Base-by-base conservation (phyloP, 2,329 filamentous ascomycete species). In the Cladorrhinum sp. region DNA sequence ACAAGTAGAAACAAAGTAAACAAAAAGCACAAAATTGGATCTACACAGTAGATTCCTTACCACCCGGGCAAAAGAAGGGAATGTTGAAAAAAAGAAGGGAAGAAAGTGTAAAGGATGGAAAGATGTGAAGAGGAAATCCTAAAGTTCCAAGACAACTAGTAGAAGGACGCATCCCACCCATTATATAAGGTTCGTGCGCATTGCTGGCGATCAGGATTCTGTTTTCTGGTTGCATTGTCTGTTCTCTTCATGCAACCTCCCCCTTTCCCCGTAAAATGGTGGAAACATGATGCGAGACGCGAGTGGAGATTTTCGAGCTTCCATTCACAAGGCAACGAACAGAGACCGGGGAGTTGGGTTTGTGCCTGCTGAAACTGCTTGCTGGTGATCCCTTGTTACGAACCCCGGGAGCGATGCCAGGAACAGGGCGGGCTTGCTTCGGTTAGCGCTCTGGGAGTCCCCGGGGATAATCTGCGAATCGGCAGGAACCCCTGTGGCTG, bases 381-480 rank as follows among this genome's bases (percentile, higher is more conserved):
- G 24, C 23, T 32, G 57, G 41, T 24, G 57, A 59, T 59, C 57
- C 13, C n/a, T 20, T 55, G 57, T 59, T 59, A 54, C 57, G 41
- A 25, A 32, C 32, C 50, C 57, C 41, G 41, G 41, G n/a, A 45
- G 5, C 6, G 10, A 3, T 20, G 16, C 41, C 20, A n/a, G 41
- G 41, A 45, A 36, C 32, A 36, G 12, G 41, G 41, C 20, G n/a
- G 41, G 41, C 41, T 36, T 45, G 41, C 18, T 9, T 45, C 41
- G 41, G 16, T 18, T 18, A 45, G 41, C 41, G 41, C 41, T 45
- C 13, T 32, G 29, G 29, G 36, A 5, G 16, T n/a, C 5, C 36
- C 9, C 9, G 36, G 8, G 7, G 41, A 4, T 16, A 10, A 18
- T 45, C 41, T 18, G 41, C 7, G 16, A 41, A 45, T 45, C 41